A percentile compares a stretch with the other conserved stretches of the same genome.
Evolutionary conservation across 2,329 filamentous ascomycete species (phyloP).

Genomic region (Sporothrix schenckii): DNA sequence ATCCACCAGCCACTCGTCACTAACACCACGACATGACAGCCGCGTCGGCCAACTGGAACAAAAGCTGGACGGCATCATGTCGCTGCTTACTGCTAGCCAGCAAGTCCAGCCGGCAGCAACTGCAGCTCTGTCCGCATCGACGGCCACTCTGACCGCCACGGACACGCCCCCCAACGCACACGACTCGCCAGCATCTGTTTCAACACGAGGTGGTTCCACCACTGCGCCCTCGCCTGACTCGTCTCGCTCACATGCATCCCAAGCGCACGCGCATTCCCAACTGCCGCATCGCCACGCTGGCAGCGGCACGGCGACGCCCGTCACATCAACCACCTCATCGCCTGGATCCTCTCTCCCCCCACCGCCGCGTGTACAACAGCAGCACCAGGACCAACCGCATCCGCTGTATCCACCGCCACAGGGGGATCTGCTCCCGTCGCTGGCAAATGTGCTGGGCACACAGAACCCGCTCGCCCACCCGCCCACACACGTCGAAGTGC

Average conservation of each 20-base stretch:
- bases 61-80: slow-evolving; percentile 48
- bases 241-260: background rate
- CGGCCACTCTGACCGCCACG: slow-evolving; percentile 7
- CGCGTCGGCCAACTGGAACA: slow-evolving; percentile 47
- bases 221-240: slow-evolving; percentile 18
- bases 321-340: background rate
- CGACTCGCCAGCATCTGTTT: background rate
- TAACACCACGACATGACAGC: slow-evolving; percentile 37
- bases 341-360: background rate
- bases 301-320: background rate
- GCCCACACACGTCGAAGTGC: slow-evolving; percentile 40
- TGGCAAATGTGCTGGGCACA: background rate
- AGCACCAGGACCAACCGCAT: background rate
- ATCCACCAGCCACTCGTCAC: background rate
- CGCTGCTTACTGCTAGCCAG: slow-evolving; percentile 44
- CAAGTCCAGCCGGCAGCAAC: slow-evolving; percentile 34
- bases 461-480: background rate
- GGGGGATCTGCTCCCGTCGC: background rate
- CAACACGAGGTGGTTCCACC: slow-evolving; percentile 3
- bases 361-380: background rate
- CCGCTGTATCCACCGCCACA: background rate
- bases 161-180: background rate
- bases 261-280: background rate
- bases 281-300: slow-evolving; percentile 8
- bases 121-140: background rate